Conservation (phyloP, 2,329 filamentous ascomycete species). For the Aspergillus arachidicola region DNA sequence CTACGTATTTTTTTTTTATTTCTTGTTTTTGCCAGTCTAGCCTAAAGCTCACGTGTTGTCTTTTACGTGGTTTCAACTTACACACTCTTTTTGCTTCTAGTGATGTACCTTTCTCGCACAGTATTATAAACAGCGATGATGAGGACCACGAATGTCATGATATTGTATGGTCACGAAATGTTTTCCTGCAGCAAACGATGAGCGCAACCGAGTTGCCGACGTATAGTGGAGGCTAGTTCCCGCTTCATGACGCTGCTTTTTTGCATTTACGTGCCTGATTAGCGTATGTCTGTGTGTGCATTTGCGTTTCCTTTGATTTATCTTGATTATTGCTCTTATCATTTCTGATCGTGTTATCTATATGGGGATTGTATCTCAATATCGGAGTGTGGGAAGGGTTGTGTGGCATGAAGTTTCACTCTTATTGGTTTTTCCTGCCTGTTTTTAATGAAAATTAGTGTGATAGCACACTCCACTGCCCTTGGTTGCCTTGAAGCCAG, state of each 20-base stretch:
- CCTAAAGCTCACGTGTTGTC: conserved; percentile 27
- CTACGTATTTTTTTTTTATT: conserved; percentile 11
- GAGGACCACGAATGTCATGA: conserved; percentile 47
- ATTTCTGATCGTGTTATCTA: not conserved
- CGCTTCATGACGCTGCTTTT: conserved; percentile 21
- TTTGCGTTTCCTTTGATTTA: conserved; percentile 4
- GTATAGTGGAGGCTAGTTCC: conserved; percentile 27
- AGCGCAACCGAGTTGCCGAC: conserved; percentile 27
- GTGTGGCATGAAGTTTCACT: conserved; percentile 19
- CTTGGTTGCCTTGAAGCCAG: not conserved
- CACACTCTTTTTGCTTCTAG: conserved; percentile 32
- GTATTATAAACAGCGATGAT: conserved; percentile 41
- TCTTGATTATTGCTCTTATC: conserved; percentile 6
- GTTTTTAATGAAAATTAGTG: not conserved
- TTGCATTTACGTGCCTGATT: conserved; percentile 23
- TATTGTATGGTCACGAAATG: conserved; percentile 39
- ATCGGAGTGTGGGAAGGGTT: conserved; percentile 18
- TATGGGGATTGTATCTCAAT: conserved; percentile 8
- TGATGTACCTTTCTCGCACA: conserved; percentile 42
- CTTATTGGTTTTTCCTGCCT: conserved; percentile 16
- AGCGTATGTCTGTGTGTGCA: conserved; percentile 13
- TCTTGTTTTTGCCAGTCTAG: conserved; percentile 17
- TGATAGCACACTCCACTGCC: conserved; percentile 2
- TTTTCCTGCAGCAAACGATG: conserved; percentile 24
- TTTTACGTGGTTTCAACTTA: conserved; percentile 34